A percentile compares a stretch with the other conserved stretches of the same genome.
Evolutionary conservation across 208 protist genomes (phyloP).

Genomic region (Crithidia expoeki): DNA sequence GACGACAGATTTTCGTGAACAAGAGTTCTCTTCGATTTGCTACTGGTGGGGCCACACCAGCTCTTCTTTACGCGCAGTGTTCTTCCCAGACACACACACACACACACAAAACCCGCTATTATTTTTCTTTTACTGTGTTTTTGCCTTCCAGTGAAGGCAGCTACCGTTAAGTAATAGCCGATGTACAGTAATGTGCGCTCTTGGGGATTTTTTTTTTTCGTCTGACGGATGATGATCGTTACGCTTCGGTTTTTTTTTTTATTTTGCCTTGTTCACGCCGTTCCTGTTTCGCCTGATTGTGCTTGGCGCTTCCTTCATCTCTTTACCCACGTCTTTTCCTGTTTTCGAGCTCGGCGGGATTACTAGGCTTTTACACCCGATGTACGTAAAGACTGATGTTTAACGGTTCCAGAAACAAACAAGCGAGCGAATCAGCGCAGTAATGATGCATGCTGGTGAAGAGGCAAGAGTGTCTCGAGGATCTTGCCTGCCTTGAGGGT

Average conservation of each 20-base stretch:
- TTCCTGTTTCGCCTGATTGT: conserved; percentile 17
- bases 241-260: conserved; percentile 15
- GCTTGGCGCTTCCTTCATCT: conserved; percentile 2
- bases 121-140: conserved; percentile 27
- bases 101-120: background rate
- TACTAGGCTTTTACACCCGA: too few relatives aligned
- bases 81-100: too few relatives aligned
- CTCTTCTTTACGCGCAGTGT: too few relatives aligned
- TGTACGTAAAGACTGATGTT: conserved; percentile 6
- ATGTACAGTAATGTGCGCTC: too few relatives aligned
- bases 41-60: conserved; percentile 5
- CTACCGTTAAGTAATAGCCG: too few relatives aligned
- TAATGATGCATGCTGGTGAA: too few relatives aligned
- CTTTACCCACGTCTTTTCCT: background rate
- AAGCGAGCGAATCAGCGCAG: background rate
- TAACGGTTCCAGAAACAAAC: background rate
- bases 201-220: too few relatives aligned
- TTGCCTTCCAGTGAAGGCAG: too few relatives aligned
- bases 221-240: background rate
- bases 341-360: too few relatives aligned
- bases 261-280: background rate
- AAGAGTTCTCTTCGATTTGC: conserved; percentile 15
- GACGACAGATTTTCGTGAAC: background rate
- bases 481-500: too few relatives aligned
- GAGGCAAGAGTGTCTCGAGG: too few relatives aligned